Base-by-base conservation (phyloP, 208 protist species). In the Wallacemonas sp. region DNA sequence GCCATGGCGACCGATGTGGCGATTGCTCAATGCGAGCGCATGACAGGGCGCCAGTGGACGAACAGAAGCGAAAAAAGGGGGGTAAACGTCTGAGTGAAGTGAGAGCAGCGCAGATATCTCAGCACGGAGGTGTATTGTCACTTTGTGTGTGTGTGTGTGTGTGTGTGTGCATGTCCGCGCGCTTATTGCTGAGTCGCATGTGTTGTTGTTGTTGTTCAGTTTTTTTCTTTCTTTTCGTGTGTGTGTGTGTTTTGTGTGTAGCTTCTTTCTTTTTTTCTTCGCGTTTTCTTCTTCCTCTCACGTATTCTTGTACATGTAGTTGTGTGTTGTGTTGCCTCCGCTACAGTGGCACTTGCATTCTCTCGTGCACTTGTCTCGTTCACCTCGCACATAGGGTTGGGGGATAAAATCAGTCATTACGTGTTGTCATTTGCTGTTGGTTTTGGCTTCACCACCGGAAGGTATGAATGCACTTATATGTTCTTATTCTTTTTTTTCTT, bases 401-500 rank as follows among this genome's bases (percentile, higher is more conserved):
- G n/a, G n/a, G n/a, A n/a, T n/a, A n/a, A n/a, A n/a, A n/a, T n/a
- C n/a, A n/a, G 37, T 41, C 37, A 9, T 41, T 41, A n/a, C 36
- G 5, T 39, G 26, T 39, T 39, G 24, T 41, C 52, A 44, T 17
- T 26, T 61, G n/a, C 4, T 53, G 58, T 66, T 73, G 4, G 4
- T 66, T 58, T 64, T 57, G 6, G 4, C 29, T 41, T 26, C 48
- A 48, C 22, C 13, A 55, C n/a, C n/a, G n/a, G n/a, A n/a, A n/a
- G n/a, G n/a, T n/a, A n/a, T n/a, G n/a, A n/a, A n/a, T n/a, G n/a
- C 42, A 10, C 36, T 63, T 12, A 21, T 29, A 48, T 44, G 13
- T 61, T 68, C 38, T 68, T 3, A 10, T 57, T 10, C 38, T 36
- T 61, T 32, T 46, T 54, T 68, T 24, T 46, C 34, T 68, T 66